Percentiles rank a stretch among this genome's conserved stretches.
Evolutionary conservation across 2,329 filamentous ascomycete genomes (phyloP).

Genomic region (Xylariaceae sp.): DNA sequence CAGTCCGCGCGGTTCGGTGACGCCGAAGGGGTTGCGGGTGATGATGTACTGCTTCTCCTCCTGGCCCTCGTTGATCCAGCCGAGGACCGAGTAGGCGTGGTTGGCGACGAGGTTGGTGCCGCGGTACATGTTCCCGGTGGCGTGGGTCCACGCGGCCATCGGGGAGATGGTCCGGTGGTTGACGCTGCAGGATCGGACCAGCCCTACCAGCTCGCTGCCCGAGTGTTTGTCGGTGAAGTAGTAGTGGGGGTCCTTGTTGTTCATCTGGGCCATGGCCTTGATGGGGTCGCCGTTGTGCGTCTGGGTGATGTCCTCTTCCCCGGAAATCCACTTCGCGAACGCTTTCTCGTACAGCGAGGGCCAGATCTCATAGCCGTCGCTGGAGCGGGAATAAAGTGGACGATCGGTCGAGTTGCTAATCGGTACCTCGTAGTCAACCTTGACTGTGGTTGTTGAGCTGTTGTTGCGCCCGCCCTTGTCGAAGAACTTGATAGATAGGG

Average conservation of each 20-base stretch:
- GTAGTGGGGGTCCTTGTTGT: conserved; percentile 42
- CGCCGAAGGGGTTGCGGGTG: conserved; percentile 48
- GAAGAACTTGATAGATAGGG: conserved; percentile 43
- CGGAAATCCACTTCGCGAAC: conserved; percentile 48
- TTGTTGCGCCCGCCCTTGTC: conserved; percentile 50
- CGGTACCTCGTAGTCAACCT: conserved; percentile 48
- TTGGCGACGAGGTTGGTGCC: conserved; percentile 49
- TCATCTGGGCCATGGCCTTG: conserved; percentile 50
- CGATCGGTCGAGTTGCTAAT: conserved; percentile 48
- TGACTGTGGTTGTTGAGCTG: conserved; percentile 41
- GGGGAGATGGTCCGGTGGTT: conserved; percentile 49
- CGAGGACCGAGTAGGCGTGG: conserved; percentile 49
- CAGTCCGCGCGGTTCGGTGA: conserved; percentile 45
- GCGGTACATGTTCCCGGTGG: conserved; percentile 41
- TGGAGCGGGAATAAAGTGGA: conserved; percentile 46
- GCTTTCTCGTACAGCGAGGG: conserved; percentile 52
- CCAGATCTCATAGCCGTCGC: conserved; percentile 47
- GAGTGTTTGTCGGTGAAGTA: conserved; percentile 39
- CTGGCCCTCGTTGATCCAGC: conserved; percentile 40
- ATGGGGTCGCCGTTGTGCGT: conserved; percentile 46
- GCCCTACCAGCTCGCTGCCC: conserved; percentile 39
- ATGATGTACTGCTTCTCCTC: conserved; percentile 45
- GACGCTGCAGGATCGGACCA: conserved; percentile 44
- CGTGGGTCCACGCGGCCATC: conserved; percentile 46
- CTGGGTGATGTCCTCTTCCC: conserved; percentile 38